Evolutionary conservation across 2,329 filamentous ascomycete species (phyloP).

Genomic region (Penicillium sp.): DNA sequence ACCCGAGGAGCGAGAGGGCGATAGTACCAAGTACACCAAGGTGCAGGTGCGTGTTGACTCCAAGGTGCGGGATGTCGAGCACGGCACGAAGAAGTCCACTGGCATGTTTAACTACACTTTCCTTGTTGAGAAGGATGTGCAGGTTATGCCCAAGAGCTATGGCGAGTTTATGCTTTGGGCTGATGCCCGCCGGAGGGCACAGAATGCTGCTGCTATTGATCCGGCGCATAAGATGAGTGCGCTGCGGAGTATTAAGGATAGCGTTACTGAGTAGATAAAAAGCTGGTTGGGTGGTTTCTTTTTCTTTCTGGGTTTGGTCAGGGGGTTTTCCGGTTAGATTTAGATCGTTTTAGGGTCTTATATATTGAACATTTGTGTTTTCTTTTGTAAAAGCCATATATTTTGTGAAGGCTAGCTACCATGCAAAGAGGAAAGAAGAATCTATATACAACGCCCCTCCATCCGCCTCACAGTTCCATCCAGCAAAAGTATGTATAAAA

Average conservation of each 20-base stretch:
- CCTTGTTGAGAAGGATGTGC: conserved; percentile 61
- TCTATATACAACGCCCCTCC: conserved; percentile 9
- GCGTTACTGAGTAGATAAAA: conserved; percentile 38
- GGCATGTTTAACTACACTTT: conserved; percentile 78
- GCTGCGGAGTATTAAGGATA: conserved; percentile 34
- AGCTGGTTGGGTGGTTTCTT: not conserved
- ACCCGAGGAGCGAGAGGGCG: conserved; percentile 49
- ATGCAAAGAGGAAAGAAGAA: not conserved
- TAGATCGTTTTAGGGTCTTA: not conserved
- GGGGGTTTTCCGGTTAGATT: not conserved
- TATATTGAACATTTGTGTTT: not conserved
- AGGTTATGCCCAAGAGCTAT: conserved; percentile 64
- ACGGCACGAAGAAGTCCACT: conserved; percentile 64
- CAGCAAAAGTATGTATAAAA: conserved; percentile 12
- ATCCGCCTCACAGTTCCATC: conserved; percentile 1
- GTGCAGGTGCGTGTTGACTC: conserved; percentile 70
- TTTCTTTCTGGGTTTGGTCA: not conserved
- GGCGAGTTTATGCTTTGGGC: conserved; percentile 65
- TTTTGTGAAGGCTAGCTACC: conserved; percentile 1
- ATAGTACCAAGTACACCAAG: conserved; percentile 54
- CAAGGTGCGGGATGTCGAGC: conserved; percentile 70
- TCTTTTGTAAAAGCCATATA: not conserved
- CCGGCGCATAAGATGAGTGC: conserved; percentile 34
- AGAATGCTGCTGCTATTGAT: conserved; percentile 50
- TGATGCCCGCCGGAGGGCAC: conserved; percentile 57